Conservation (phyloP, 805 yeast species). For the Yamadazyma akitaensis region DNA sequence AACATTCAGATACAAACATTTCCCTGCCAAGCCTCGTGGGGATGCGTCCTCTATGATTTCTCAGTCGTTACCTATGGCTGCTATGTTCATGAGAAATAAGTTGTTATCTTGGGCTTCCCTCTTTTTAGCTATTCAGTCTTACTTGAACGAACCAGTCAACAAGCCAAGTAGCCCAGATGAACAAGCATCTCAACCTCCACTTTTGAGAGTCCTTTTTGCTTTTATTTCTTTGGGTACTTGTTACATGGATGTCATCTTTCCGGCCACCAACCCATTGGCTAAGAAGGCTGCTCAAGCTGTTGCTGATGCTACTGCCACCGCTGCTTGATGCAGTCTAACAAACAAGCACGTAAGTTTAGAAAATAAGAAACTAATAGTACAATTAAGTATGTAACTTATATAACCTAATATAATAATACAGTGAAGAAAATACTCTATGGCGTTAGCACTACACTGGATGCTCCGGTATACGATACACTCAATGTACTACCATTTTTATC, state of each 20-base stretch:
- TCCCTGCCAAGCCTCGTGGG: conserved; percentile 46
- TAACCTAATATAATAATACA: conserved; percentile 6
- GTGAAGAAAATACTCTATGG: conserved; percentile 1
- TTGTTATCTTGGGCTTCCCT: conserved; percentile 55
- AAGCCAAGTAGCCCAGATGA: conserved; percentile 21
- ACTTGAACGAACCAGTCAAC: conserved; percentile 41
- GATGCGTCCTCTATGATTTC: conserved; percentile 43
- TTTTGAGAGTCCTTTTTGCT: conserved; percentile 46
- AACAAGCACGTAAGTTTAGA: neutral
- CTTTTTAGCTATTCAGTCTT: conserved; percentile 48
- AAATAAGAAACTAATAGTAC: neutral
- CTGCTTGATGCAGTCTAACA: neutral
- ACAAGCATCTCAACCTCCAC: conserved; percentile 39
- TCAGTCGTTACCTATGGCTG: conserved; percentile 66
- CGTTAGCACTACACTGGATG: conserved; percentile 26
- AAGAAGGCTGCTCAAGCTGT: conserved; percentile 19
- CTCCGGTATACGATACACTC: conserved; percentile 34
- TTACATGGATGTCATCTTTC: conserved; percentile 52
- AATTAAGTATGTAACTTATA: neutral
- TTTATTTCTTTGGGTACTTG: conserved; percentile 49
- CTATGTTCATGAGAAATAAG: conserved; percentile 62
- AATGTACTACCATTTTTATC: conserved; percentile 23
- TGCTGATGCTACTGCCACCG: conserved; percentile 1
- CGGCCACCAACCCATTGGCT: conserved; percentile 34
- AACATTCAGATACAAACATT: conserved; percentile 41